These are phyloP conservation scores for Aspergillus cristatus DNA, from an alignment of 495 filamentous ascomycete species.

Conservation along the genomic window DNA sequence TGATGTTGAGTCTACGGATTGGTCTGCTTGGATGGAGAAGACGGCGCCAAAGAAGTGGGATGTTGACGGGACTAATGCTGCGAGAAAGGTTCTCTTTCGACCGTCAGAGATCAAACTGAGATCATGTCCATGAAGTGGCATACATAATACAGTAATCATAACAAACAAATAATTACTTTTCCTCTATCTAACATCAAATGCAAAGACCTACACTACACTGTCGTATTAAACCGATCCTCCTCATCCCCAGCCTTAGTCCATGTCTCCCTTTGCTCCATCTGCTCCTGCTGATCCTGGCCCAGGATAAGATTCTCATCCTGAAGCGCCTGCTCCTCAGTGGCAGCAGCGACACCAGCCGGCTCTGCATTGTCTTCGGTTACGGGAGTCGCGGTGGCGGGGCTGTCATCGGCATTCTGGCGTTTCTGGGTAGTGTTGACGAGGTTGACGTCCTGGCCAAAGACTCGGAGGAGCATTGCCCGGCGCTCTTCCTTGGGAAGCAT, in stretches of 20 bases:
- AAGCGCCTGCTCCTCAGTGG: slow-evolving; percentile 24
- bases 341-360: slow-evolving; percentile 9
- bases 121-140: no score
- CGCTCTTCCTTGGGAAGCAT: slow-evolving; percentile 98
- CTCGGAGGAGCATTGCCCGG: slow-evolving; percentile 78
- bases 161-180: no score
- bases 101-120: no score
- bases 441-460: slow-evolving; percentile 78
- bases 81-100: no score
- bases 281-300: slow-evolving; percentile 31
- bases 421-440: slow-evolving; percentile 45
- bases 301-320: slow-evolving; percentile 28
- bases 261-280: slow-evolving; percentile 28
- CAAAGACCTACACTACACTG: slow-evolving; percentile 17
- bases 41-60: no score
- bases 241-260: slow-evolving; percentile 32
- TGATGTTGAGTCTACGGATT: no score
- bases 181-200: no score
- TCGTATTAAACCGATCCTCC: slow-evolving; percentile 36
- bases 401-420: slow-evolving; percentile 18
- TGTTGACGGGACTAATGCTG: no score
- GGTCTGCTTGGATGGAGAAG: no score
- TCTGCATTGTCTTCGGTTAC: slow-evolving; percentile 11
- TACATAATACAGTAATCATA: no score
- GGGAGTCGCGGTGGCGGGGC: slow-evolving; percentile 10